Evolutionary conservation across 2,329 filamentous ascomycete species (phyloP).

Genomic region (Magnaporthiopsis poae): DNA sequence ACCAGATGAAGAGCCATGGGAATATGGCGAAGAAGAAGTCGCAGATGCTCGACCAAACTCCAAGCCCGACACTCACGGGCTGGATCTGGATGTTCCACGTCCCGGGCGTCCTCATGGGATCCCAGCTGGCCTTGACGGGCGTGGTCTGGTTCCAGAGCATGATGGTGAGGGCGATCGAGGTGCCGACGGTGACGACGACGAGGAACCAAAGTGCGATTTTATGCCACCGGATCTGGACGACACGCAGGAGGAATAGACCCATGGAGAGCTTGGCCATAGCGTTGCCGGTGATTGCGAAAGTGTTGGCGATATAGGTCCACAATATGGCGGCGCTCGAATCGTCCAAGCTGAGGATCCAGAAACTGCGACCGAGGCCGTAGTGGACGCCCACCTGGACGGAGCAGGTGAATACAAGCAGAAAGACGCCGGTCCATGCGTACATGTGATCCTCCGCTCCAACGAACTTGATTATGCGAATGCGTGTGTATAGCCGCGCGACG

Average conservation of each 20-base stretch:
- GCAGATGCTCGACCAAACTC: slow-evolving; percentile 27
- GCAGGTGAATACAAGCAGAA: slow-evolving; percentile 24
- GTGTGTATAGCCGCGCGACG: slow-evolving; percentile 26
- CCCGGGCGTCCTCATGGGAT: slow-evolving; percentile 25
- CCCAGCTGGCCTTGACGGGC: slow-evolving; percentile 26
- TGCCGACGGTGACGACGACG: slow-evolving; percentile 20
- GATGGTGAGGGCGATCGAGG: slow-evolving; percentile 22
- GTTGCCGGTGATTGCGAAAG: slow-evolving; percentile 25
- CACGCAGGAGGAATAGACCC: slow-evolving; percentile 28
- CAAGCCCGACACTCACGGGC: slow-evolving; percentile 26
- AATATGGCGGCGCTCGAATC: slow-evolving; percentile 27
- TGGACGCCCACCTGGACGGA: slow-evolving; percentile 27
- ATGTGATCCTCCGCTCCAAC: slow-evolving; percentile 27
- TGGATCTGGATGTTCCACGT: slow-evolving; percentile 26
- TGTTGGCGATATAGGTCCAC: slow-evolving; percentile 29
- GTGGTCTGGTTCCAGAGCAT: slow-evolving; percentile 31
- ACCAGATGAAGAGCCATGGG: slow-evolving; percentile 35
- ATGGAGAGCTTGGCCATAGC: slow-evolving; percentile 30
- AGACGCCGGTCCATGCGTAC: slow-evolving; percentile 25
- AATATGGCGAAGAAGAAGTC: slow-evolving; percentile 32
- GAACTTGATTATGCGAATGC: slow-evolving; percentile 26
- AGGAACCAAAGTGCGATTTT: slow-evolving; percentile 25
- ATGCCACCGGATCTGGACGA: slow-evolving; percentile 26
- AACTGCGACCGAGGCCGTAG: slow-evolving; percentile 24
- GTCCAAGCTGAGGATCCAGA: slow-evolving; percentile 22